Evolutionary conservation across 176 grass and related monocot genomes (phyloP).

Genomic region (Olyra latifolia): DNA sequence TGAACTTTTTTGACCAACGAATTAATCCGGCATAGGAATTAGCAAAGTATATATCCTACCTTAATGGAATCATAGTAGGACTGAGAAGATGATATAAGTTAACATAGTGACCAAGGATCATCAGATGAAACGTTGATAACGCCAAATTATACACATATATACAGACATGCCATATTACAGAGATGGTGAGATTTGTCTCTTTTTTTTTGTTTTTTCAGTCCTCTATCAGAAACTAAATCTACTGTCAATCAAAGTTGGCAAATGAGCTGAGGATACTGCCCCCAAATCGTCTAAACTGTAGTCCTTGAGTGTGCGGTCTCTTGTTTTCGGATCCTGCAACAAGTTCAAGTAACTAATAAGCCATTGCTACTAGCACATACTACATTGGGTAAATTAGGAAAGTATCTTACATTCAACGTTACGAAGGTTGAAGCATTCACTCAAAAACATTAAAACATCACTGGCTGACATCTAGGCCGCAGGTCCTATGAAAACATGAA

Average conservation of each 20-base stretch:
- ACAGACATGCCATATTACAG: background rate
- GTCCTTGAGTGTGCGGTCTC: background rate
- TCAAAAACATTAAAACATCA: background rate
- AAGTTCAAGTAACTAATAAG: background rate
- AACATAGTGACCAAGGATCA: background rate
- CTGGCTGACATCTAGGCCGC: background rate
- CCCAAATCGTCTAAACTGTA: background rate
- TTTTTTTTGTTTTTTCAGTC: too few species aligned
- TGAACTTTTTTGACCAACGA: constrained; percentile 2
- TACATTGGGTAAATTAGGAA: background rate
- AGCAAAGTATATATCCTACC: background rate
- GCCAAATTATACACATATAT: background rate
- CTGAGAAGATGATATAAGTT: background rate
- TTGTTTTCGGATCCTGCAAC: background rate
- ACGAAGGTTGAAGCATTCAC: background rate
- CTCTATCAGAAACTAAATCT: constrained; percentile 19
- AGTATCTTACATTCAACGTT: too few species aligned
- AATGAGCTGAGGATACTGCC: background rate
- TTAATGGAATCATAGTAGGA: background rate
- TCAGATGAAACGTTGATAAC: constrained; percentile 2
- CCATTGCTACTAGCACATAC: background rate
- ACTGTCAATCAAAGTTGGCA: background rate
- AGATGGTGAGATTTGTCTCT: too few species aligned
- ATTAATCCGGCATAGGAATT: constrained; percentile 12
- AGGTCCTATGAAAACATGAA: background rate